Evolutionary conservation across 495 filamentous ascomycete species (phyloP).

Genomic region (Daldinia concentrica): DNA sequence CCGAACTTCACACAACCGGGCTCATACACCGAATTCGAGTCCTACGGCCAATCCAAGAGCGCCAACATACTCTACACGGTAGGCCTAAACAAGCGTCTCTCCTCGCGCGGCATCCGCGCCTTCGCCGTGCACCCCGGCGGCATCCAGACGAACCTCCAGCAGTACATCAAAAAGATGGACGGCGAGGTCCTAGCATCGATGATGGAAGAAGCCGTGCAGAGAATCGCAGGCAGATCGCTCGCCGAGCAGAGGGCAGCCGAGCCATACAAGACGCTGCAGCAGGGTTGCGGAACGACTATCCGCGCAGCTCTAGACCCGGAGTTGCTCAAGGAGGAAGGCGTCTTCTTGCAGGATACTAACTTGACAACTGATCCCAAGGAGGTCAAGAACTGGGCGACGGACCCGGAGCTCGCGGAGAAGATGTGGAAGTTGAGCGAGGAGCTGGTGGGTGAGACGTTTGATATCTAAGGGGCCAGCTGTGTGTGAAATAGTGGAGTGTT

Average conservation of each 20-base stretch:
- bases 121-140: constrained; percentile 59
- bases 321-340: constrained; percentile 40
- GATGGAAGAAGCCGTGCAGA: constrained; percentile 33
- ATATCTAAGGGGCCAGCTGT: constrained; percentile 8
- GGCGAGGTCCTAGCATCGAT: constrained; percentile 21
- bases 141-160: constrained; percentile 49
- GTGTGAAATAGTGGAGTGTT: not conserved
- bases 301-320: constrained; percentile 55
- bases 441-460: constrained; percentile 58
- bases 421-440: constrained; percentile 60
- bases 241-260: constrained; percentile 50
- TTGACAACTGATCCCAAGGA: constrained; percentile 42
- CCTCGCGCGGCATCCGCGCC: constrained; percentile 41
- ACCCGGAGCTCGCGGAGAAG: constrained; percentile 56
- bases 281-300: constrained; percentile 53
- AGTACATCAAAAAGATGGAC: constrained; percentile 23
- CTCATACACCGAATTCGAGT: constrained; percentile 54
- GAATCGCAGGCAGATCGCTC: constrained; percentile 43
- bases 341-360: constrained; percentile 54
- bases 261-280: constrained; percentile 53
- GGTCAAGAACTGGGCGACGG: constrained; percentile 54
- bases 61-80: constrained; percentile 67
- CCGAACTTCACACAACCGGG: constrained; percentile 55
- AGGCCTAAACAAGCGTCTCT: constrained; percentile 57
- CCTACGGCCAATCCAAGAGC: constrained; percentile 67